These are phyloP conservation scores for Zygosaccharomyces pseudobailii DNA, from an alignment of 1,139 yeast genomes.

Conservation along the genomic window DNA sequence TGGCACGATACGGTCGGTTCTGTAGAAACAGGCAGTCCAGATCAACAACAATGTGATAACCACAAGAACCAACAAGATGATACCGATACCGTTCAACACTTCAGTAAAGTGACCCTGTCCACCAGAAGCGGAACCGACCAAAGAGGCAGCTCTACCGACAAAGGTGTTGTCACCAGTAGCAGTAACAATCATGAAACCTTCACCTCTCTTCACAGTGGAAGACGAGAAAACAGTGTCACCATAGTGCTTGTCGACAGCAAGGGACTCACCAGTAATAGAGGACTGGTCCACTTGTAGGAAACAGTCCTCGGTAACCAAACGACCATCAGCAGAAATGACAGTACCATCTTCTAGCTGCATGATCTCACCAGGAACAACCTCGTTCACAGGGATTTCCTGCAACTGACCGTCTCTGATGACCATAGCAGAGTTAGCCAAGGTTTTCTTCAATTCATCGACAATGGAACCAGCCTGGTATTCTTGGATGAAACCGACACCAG, in stretches of 20 bases:
- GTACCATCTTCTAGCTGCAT: constrained; percentile 91
- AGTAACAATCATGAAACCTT: constrained; percentile 90
- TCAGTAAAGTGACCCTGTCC: constrained; percentile 97
- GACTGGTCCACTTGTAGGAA: constrained; percentile 95
- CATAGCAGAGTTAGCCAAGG: constrained; percentile 82
- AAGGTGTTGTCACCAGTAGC: constrained; percentile 93
- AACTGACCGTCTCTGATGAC: constrained; percentile 82
- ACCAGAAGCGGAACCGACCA: constrained; percentile 91
- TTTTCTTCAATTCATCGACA: constrained; percentile 91
- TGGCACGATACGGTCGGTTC: constrained; percentile 82
- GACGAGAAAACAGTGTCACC: constrained; percentile 92
- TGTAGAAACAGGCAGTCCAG: constrained; percentile 94
- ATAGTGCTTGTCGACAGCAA: constrained; percentile 88
- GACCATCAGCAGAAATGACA: constrained; percentile 94
- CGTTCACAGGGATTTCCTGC: constrained; percentile 70
- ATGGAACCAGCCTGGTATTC: constrained; percentile 97
- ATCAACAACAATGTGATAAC: constrained; percentile 82
- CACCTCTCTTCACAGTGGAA: constrained; percentile 96
- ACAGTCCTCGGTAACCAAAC: constrained; percentile 82
- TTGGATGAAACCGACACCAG: constrained; percentile 93
- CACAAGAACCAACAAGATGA: constrained; percentile 83
- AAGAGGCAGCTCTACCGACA: constrained; percentile 95
- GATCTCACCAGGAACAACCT: constrained; percentile 91
- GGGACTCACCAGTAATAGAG: constrained; percentile 96
- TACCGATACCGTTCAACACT: constrained; percentile 97